These are phyloP conservation scores for Aspergillus pseudonomiae DNA, from an alignment of 2,329 filamentous ascomycete genomes.

Conservation along the genomic window DNA sequence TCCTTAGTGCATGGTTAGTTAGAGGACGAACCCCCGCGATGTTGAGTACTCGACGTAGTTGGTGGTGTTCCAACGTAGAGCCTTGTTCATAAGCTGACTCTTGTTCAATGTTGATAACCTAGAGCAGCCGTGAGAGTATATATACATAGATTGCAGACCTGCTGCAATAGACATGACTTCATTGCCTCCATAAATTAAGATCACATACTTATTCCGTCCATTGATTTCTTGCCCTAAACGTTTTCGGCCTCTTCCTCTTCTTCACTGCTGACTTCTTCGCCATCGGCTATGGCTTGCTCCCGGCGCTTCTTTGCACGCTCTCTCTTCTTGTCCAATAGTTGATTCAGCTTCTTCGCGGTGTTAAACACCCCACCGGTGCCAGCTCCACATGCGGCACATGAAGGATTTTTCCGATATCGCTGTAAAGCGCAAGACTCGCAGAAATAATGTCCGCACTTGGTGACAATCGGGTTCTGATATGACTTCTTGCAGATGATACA, in stretches of 20 bases:
- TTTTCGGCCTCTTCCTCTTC: conserved; percentile 40
- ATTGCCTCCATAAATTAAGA: not conserved
- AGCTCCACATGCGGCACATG: conserved; percentile 80
- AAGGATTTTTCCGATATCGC: conserved; percentile 82
- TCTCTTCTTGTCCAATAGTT: conserved; percentile 72
- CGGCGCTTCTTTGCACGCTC: conserved; percentile 59
- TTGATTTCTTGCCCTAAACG: not conserved
- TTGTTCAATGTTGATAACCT: not conserved
- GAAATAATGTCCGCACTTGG: conserved; percentile 94
- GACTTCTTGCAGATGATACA: conserved; percentile 82
- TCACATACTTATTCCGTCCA: not conserved
- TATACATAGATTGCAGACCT: conserved; percentile 7
- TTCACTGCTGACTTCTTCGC: conserved; percentile 54
- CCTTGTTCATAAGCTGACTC: not conserved
- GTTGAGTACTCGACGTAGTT: not conserved
- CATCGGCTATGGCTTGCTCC: conserved; percentile 56
- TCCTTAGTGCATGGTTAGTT: no score
- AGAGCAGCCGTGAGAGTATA: not conserved
- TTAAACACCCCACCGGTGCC: conserved; percentile 92
- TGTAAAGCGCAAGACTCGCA: conserved; percentile 87
- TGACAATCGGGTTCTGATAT: conserved; percentile 80
- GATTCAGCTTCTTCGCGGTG: conserved; percentile 78
- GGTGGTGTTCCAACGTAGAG: not conserved
- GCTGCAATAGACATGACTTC: conserved; percentile 1
- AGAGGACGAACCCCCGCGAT: not conserved